A percentile compares a stretch with the other conserved stretches of the same genome.
phyloP scores from a whole-genome alignment of 306 rosid species.

The Urtica urens region DNA sequence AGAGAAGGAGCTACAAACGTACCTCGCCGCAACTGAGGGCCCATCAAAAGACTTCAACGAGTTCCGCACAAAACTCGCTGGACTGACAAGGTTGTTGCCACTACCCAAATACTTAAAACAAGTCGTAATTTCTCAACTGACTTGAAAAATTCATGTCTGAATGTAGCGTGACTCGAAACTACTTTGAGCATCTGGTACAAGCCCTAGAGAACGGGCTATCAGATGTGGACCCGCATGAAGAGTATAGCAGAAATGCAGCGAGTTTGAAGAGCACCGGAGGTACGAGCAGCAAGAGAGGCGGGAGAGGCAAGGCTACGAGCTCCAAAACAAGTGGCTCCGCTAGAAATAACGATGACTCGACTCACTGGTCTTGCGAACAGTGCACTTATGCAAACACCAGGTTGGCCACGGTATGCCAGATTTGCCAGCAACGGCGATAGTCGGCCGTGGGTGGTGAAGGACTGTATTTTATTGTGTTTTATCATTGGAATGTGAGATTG shows the following conservation, averaged over 20 bases:
- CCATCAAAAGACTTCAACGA: slow-evolving; percentile 53
- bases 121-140: no score
- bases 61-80: slow-evolving; percentile 76
- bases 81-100: slow-evolving; percentile 64
- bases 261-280: slow-evolving; percentile 26
- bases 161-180: slow-evolving; percentile 36
- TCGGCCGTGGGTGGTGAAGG: no score
- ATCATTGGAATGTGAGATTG: no score
- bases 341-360: slow-evolving; percentile 18
- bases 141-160: neutral
- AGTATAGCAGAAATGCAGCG: slow-evolving; percentile 26
- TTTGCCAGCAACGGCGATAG: slow-evolving; percentile 34
- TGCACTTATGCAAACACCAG: slow-evolving; percentile 32
- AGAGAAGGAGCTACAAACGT: slow-evolving; percentile 58
- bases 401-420: slow-evolving; percentile 26
- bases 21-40: slow-evolving; percentile 38
- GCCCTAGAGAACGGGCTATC: slow-evolving; percentile 44
- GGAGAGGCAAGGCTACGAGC: slow-evolving; percentile 23
- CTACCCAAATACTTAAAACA: neutral
- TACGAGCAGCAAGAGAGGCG: slow-evolving; percentile 28
- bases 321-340: slow-evolving; percentile 3
- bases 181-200: slow-evolving; percentile 39
- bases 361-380: slow-evolving; percentile 35
- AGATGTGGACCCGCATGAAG: slow-evolving; percentile 30
- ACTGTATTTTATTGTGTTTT: no score